Percentiles rank a stretch among this genome's conserved stretches.
phyloP scores from a whole-genome alignment of 176 grass and related monocot species.

The Otatea glauca region DNA sequence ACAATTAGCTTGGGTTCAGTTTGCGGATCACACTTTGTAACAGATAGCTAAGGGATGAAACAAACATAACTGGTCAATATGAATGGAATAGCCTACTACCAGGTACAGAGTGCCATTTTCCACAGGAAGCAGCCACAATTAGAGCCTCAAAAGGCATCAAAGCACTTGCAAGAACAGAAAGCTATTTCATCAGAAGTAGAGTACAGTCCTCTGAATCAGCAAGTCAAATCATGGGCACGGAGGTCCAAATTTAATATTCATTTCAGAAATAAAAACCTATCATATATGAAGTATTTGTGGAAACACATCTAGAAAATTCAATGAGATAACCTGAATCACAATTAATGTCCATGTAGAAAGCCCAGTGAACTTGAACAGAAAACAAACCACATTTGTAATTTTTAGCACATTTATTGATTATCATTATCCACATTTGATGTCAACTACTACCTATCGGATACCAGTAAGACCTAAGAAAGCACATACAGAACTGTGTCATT shows the following conservation, averaged over 20 bases:
- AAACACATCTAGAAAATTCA: background rate
- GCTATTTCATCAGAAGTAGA: background rate
- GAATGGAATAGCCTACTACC: background rate
- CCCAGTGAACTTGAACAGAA: background rate
- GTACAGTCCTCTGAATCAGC: background rate
- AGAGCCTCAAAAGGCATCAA: background rate
- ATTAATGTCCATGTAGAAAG: background rate
- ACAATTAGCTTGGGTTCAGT: background rate
- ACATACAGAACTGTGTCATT: background rate
- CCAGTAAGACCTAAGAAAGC: background rate
- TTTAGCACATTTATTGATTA: background rate
- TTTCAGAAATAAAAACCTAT: background rate
- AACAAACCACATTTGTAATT: background rate
- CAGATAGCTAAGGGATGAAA: background rate
- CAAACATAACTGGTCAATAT: background rate
- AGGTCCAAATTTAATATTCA: background rate
- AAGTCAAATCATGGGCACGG: background rate
- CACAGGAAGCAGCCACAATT: background rate
- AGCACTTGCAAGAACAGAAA: background rate
- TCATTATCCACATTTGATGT: background rate
- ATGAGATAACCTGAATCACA: background rate
- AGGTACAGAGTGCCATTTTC: background rate
- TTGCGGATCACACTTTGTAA: background rate
- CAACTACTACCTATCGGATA: background rate
- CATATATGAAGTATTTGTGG: background rate